Conservation (phyloP, 2,329 filamentous ascomycete genomes). For the Fusarium gaditjirri region DNA sequence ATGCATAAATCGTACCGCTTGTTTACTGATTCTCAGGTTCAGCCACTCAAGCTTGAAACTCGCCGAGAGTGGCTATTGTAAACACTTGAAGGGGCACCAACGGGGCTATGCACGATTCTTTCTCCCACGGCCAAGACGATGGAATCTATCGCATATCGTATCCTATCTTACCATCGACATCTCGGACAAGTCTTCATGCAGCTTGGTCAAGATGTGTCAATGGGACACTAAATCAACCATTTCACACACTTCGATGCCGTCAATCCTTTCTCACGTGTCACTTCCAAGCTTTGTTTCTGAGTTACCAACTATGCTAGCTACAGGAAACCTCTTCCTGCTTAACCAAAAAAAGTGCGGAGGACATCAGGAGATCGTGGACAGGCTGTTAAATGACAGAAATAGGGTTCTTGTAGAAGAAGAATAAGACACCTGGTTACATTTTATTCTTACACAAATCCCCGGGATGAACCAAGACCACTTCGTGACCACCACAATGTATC, state of each 20-base stretch:
- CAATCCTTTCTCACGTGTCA: background rate
- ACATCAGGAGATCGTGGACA: background rate
- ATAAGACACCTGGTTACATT: background rate
- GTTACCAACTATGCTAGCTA: background rate
- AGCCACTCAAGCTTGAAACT: background rate
- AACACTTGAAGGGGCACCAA: background rate
- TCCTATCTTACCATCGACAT: background rate
- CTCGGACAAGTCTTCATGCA: background rate
- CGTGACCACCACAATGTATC: background rate
- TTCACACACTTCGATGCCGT: background rate
- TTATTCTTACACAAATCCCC: accelerated
- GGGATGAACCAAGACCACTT: no score
- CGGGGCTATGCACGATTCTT: background rate
- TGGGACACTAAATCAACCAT: background rate
- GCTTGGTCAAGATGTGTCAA: background rate
- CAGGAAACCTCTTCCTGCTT: background rate
- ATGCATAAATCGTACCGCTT: no score
- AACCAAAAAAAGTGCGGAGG: background rate
- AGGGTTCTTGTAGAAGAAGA: background rate
- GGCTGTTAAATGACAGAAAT: background rate
- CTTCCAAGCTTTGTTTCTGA: background rate
- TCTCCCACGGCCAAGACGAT: background rate
- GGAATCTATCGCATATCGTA: background rate
- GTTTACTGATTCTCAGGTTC: background rate
- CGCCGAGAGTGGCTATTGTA: background rate